Conservation (phyloP, 73 alveolate species). For the Tetrahymena malaccensis region DNA sequence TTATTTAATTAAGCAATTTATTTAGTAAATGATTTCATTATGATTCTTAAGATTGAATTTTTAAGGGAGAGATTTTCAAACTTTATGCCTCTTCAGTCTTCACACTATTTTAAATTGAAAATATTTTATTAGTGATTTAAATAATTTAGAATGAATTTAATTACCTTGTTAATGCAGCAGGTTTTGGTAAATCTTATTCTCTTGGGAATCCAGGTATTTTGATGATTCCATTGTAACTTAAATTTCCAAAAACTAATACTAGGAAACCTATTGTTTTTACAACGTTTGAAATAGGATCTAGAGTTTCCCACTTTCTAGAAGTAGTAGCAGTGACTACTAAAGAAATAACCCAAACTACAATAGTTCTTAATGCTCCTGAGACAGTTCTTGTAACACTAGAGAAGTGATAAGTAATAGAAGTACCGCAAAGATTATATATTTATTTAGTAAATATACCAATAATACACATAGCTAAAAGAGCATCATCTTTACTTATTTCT, state of each 20-base stretch:
- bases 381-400: background rate
- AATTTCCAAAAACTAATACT: background rate
- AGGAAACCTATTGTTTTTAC: background rate
- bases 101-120: background rate
- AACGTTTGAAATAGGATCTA: background rate
- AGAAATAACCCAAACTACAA: background rate
- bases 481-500: background rate
- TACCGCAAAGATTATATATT: background rate
- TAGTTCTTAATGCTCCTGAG: background rate
- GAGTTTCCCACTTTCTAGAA: background rate
- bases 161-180: background rate
- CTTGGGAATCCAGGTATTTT: background rate
- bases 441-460: background rate
- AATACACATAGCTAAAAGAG: background rate
- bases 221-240: background rate
- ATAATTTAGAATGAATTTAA: background rate
- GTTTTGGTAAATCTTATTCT: background rate
- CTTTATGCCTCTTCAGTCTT: background rate
- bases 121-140: background rate
- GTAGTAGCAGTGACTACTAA: background rate
- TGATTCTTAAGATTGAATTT: background rate
- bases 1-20: background rate
- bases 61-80: background rate
- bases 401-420: background rate
- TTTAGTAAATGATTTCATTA: background rate